Conservation (phyloP, 2,329 filamentous ascomycete genomes). For the Ceratocystis ficicola region DNA sequence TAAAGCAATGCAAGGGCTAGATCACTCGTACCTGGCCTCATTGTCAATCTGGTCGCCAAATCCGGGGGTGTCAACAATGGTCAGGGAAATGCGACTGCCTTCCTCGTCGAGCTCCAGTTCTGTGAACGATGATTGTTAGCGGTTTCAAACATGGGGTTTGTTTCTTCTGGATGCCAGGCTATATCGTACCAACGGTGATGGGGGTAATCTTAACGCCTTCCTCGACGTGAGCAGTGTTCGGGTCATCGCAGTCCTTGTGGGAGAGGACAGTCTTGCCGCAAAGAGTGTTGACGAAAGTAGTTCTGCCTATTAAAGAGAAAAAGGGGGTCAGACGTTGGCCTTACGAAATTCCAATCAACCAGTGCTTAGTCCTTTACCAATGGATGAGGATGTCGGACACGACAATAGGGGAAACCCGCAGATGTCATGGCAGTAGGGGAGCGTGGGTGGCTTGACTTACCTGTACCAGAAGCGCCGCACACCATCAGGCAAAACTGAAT, state of each 20-base stretch:
- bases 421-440: constrained; percentile 19
- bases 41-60: constrained; percentile 99
- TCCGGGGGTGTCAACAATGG: constrained; percentile 95
- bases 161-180: background rate
- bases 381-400: too few species aligned
- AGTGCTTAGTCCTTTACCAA: too few species aligned
- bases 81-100: constrained; percentile 93
- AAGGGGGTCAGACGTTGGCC: constrained; percentile 9
- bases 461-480: constrained; percentile 95
- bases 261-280: constrained; percentile 86
- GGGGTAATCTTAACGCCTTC: constrained; percentile 98
- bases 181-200: constrained; percentile 72
- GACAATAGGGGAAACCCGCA: background rate
- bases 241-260: constrained; percentile 88
- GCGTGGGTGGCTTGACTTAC: constrained; percentile 41
- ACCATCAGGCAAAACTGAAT: constrained; percentile 99
- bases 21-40: constrained; percentile 67
- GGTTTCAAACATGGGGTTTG: background rate
- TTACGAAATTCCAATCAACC: background rate
- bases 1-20: background rate
- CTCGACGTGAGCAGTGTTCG: constrained; percentile 76
- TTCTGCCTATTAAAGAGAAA: constrained; percentile 54
- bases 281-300: constrained; percentile 98
- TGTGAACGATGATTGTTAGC: constrained; percentile 30
- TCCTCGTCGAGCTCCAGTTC: constrained; percentile 96